phyloP scores from a whole-genome alignment of 1,139 yeast genomes.

The Yamadazyma friedrichii region DNA sequence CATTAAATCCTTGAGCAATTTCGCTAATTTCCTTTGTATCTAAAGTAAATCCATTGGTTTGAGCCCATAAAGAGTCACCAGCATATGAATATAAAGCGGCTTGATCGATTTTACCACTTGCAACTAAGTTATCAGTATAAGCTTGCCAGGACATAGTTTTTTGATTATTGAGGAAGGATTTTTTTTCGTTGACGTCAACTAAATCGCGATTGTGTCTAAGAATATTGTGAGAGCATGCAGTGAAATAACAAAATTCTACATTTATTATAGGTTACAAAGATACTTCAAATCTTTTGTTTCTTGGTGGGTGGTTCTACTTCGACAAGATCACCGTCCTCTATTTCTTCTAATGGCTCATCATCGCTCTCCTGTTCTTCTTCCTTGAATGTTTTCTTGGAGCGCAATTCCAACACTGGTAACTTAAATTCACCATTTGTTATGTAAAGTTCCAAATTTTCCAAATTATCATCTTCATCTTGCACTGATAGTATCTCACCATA shows the following conservation, averaged over 20 bases:
- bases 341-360: conserved; percentile 9
- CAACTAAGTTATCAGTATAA: conserved; percentile 88
- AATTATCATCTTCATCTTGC: conserved; percentile 73
- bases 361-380: conserved; percentile 9
- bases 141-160: conserved; percentile 57
- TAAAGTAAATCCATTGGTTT: conserved; percentile 67
- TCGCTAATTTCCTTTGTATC: conserved; percentile 69
- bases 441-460: conserved; percentile 70
- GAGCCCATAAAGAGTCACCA: conserved; percentile 95
- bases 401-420: conserved; percentile 26
- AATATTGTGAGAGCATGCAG: not conserved
- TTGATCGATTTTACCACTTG: conserved; percentile 83
- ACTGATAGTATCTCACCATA: conserved; percentile 64
- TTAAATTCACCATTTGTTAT: conserved; percentile 28
- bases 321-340: conserved; percentile 7
- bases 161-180: not conserved
- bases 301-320: conserved; percentile 21
- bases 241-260: no score
- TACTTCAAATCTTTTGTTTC: conserved; percentile 19
- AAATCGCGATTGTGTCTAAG: not conserved
- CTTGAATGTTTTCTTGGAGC: conserved; percentile 16
- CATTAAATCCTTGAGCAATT: conserved; percentile 77
- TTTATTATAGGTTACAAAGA: not conserved
- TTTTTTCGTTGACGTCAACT: conserved; percentile 4
- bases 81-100: conserved; percentile 93